Evolutionary conservation across 2,329 filamentous ascomycete species (phyloP), one percentile per base, ranked within the genome.

Genomic region (Calonectria multiphialidica): DNA sequence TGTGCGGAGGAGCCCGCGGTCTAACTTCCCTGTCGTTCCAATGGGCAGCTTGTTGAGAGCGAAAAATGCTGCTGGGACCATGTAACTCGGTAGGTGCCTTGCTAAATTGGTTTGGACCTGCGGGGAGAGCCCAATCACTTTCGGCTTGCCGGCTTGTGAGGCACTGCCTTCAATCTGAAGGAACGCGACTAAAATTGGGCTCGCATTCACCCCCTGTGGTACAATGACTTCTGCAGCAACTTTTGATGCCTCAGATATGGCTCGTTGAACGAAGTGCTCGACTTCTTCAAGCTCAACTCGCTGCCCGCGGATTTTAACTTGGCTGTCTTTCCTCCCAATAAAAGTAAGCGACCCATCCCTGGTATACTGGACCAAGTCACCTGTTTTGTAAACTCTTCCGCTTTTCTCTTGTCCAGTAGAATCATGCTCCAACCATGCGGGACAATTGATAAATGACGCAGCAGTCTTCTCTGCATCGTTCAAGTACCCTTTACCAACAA

Each of bases 401-500:
- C 35, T 40, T 8, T 68, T 68, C 0, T 74, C 71, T 13, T 42
- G n/a, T 1, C 23, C n/a, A 15, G 66, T 13, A 13, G 25, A n/a
- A 6, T 66, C 66, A 15, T 33, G 21, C 2, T 55, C n/a, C 1
- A 73, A 16, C 87, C 86, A 89, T 0, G 68, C 59, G 0, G 85
- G 86, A 57, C 83, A 80, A 23, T 82, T 77, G 33, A 82, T 76
- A 21, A 81, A 82, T 1, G 74, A 72, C 3, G 70, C 9, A 69
- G 80, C 70, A 82, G 86, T 83, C 25, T 67, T 70, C 7, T 62
- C 68, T 18, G 80, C 47, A 5, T 81, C 75, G 65, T 88, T 86
- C 18, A 89, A 78, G 68, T 90, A 90, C 35, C 87, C 87, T 37
- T 84, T 80, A 23, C 86, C 87, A 12, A 90, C 84, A 1, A 85